Conservation (phyloP, 73 alveolate species). For the Blepharisma japonicum region DNA sequence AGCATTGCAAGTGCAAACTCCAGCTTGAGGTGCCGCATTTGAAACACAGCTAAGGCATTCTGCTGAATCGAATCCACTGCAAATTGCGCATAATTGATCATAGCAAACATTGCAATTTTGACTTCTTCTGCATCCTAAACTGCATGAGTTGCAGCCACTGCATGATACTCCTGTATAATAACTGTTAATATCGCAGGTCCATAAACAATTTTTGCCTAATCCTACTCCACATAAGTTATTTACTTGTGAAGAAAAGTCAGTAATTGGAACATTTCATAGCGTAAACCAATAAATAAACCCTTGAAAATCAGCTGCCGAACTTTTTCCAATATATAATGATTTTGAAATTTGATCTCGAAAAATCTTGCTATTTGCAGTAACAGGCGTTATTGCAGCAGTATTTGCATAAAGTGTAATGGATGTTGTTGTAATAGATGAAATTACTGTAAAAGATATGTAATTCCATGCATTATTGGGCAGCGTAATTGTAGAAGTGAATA, state of each 20-base stretch:
- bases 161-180: no score
- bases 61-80: neutral
- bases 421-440: neutral
- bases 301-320: neutral
- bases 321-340: neutral
- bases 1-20: neutral
- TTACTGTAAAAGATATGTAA: neutral
- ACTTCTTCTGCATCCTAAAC: neutral
- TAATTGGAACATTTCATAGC: neutral
- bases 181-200: no score
- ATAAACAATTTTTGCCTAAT: no score
- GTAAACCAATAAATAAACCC: neutral
- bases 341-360: neutral
- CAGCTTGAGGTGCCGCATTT: constrained; percentile 8
- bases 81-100: neutral
- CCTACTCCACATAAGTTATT: no score
- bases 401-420: neutral
- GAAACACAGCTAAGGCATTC: neutral
- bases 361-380: neutral
- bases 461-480: neutral
- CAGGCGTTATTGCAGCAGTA: neutral
- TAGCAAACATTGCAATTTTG: constrained; percentile 13
- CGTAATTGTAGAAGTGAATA: neutral
- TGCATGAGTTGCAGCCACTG: neutral
- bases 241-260: neutral